Evolutionary conservation across 2,329 filamentous ascomycete species (phyloP).

Genomic region (Fusarium sp.): DNA sequence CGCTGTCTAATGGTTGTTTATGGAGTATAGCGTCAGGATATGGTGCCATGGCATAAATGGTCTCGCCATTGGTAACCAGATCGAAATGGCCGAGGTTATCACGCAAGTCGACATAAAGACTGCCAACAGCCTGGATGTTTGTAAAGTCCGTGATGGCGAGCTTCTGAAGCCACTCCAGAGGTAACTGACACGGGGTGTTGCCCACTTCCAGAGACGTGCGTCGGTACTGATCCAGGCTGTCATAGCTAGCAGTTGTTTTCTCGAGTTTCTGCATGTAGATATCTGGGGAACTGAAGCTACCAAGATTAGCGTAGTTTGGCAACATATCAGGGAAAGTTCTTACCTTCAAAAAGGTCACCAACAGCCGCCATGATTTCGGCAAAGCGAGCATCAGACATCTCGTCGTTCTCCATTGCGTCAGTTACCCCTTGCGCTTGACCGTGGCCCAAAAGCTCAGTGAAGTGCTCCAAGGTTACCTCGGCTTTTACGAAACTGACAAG

Average conservation of each 20-base stretch:
- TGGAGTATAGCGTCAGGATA: no score
- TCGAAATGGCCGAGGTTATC: no score
- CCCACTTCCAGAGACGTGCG: fast-evolving
- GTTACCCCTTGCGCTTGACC: neutral
- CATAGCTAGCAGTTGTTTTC: neutral
- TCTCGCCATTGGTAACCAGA: no score
- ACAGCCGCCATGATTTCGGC: neutral
- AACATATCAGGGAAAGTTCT: neutral
- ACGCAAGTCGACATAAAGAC: no score
- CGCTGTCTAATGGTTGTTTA: no score
- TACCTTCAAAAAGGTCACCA: neutral
- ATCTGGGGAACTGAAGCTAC: fast-evolving
- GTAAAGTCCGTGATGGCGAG: no score
- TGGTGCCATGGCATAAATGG: no score
- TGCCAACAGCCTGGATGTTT: no score
- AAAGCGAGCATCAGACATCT: neutral
- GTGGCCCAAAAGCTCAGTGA: neutral
- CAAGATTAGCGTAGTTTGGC: neutral
- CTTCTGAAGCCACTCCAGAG: neutral
- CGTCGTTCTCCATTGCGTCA: neutral
- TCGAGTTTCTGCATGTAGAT: neutral
- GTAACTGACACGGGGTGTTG: neutral
- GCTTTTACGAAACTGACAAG: neutral
- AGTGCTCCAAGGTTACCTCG: neutral
- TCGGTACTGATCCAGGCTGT: neutral